A percentile compares a stretch with the other conserved stretches of the same genome.
phyloP scores from a whole-genome alignment of 1,139 yeast genomes.

The Blastobotrys indianensis region DNA sequence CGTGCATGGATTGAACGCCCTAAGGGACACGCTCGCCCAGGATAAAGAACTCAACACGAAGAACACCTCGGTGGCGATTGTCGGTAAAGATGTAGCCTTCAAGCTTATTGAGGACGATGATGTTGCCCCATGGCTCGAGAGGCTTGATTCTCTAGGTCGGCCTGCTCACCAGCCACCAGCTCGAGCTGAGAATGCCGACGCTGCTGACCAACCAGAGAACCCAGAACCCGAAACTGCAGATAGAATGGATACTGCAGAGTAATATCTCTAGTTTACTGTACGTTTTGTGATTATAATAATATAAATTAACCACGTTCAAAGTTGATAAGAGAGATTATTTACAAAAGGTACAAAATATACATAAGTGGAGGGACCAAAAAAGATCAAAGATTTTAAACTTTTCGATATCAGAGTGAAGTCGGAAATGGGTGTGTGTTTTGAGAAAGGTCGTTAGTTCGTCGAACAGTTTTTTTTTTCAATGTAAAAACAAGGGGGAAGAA shows the following conservation, averaged over 20 bases:
- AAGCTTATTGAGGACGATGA: slow-evolving; percentile 79
- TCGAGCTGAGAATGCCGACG: not conserved
- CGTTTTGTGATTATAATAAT: too few species aligned
- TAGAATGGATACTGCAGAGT: slow-evolving; percentile 16
- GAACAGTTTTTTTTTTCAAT: not conserved
- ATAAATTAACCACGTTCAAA: too few species aligned
- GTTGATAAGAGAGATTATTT: too few species aligned
- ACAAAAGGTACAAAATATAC: not conserved
- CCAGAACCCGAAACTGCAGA: slow-evolving; percentile 11
- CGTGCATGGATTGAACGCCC: slow-evolving; percentile 81
- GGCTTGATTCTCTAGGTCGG: slow-evolving; percentile 51
- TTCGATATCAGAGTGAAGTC: not conserved
- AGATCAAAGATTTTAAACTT: not conserved
- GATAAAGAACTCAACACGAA: slow-evolving; percentile 82
- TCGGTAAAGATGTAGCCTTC: slow-evolving; percentile 73
- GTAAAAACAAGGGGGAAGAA: not conserved
- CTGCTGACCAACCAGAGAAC: not conserved
- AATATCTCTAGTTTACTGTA: slow-evolving; percentile 1
- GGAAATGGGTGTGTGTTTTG: not conserved
- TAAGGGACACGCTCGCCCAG: slow-evolving; percentile 89
- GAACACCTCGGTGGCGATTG: slow-evolving; percentile 88
- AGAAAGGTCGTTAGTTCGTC: too few species aligned
- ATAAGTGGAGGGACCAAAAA: not conserved
- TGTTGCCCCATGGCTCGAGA: slow-evolving; percentile 70
- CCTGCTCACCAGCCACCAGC: slow-evolving; percentile 10